Conservation (phyloP, 192 early-diverging fungal species). For the Haplosporangium gracile region DNA sequence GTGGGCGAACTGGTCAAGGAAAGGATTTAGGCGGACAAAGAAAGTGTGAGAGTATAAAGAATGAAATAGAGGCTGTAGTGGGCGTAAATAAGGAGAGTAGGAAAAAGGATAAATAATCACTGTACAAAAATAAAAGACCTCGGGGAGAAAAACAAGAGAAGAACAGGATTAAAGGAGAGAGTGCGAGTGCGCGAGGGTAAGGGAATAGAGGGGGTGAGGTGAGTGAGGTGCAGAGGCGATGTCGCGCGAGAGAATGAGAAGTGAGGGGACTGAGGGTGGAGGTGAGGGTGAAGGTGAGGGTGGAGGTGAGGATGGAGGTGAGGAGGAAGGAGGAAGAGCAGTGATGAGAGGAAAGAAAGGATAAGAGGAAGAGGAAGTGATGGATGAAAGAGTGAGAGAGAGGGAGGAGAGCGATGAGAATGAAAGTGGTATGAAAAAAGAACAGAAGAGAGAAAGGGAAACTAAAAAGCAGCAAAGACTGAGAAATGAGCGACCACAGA, state of each 20-base stretch:
- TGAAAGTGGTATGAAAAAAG: background rate
- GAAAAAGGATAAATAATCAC: too few species aligned
- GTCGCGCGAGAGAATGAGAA: background rate
- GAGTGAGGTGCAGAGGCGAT: background rate
- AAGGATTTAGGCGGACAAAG: background rate
- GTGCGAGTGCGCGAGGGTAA: background rate
- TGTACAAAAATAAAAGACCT: background rate
- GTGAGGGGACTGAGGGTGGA: background rate
- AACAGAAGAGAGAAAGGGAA: background rate
- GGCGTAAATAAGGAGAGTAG: slow-evolving; percentile 4
- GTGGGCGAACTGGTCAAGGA: background rate
- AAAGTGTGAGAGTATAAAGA: background rate
- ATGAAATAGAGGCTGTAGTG: slow-evolving; percentile 5
- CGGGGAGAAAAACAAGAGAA: background rate
- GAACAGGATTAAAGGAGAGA: background rate
- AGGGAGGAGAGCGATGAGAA: background rate
- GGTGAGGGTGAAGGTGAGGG: background rate
- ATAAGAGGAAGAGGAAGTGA: too few species aligned
- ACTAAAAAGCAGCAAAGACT: background rate
- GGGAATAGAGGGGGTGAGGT: background rate
- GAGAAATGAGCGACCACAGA: background rate
- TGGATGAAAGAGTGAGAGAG: background rate
- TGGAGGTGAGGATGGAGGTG: background rate
- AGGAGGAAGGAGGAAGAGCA: background rate
- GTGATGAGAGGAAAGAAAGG: background rate